Base-by-base conservation (phyloP, 352 stramenopile species). In the Pilasporangium apinafurcum region DNA sequence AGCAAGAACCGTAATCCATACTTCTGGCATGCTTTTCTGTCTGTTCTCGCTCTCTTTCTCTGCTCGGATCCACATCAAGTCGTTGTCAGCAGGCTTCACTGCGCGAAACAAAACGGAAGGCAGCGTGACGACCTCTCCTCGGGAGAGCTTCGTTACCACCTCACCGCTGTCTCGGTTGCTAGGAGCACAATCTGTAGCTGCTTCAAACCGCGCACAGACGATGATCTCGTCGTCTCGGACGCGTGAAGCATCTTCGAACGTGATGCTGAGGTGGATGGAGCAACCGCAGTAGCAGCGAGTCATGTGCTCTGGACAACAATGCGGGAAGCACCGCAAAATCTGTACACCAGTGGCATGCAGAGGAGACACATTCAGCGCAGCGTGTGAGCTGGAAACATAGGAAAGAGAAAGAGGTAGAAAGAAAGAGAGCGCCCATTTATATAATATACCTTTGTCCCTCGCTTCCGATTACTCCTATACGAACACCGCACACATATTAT, bases 141-240 rank as follows among this genome's bases (percentile, higher is more conserved):
- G 54, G 20, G 34, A 27, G 32, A 70, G 51, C 44, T 65, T 4
- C n/a, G n/a, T n/a, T n/a, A n/a, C n/a, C n/a, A n/a, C n/a, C n/a
- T n/a, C n/a, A n/a, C n/a, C n/a, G n/a, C n/a, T n/a, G n/a, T n/a
- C n/a, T n/a, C n/a, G n/a, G n/a, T n/a, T n/a, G n/a, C n/a, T n/a
- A 51, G 22, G 9, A 47, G 37, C 13, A 53, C 44, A 8, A 59
- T 27, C 14, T 39, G 40, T 9, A 1, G 53, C 51, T 16, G 62
- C 36, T 39, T 75, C 62, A 31, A 81, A 81, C n/a, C 62, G 68
- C 29, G 59, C 62, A 26, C 60, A 77, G 0, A 77, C 59, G 0
- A 72, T 7, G n/a, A 80, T 28, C 13, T 62, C 49, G 18, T 49
- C 30, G 5, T 47, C 43, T 21, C 4, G 24, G 4, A 32, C 25